Evolutionary conservation across 2,329 filamentous ascomycete species (phyloP), one percentile per base, ranked within the genome.

Genomic region (Aspergillus sp.): DNA sequence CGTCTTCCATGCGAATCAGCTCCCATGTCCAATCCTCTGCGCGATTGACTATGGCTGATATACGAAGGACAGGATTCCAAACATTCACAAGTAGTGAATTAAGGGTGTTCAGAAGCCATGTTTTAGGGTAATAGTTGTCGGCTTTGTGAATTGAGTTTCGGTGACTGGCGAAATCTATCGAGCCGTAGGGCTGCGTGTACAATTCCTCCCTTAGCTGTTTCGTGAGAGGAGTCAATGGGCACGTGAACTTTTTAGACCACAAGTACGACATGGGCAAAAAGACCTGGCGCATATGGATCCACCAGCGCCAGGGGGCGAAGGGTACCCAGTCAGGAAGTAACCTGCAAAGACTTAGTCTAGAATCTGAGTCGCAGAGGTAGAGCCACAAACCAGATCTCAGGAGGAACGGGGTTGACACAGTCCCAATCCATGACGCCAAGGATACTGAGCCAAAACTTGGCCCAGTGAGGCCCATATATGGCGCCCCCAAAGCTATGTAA

Each of bases 201-300:
- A 99, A 73, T 74, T 99, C 95, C 59, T 93, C 79, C 21, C 89
- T 86, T 41, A 99, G 75, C 55, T 86, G 84, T 21, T 84, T 84
- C 52, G 90, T 90, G 2, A 96, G 73, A 4, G 89, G 84, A 41
- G 90, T 93, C 64, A 90, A 82, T 15, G 91, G 89, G 63, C 89
- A 89, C 27, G 82, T 83, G 86, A 91, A 97, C 62, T 82, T 82
- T 78, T 89, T 91, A 0, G 92, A 96, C 79, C 90, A 96, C 43
- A 98, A 75, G 70, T 90, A 97, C 0, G 89, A 87, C 91, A 98
- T 97, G 5, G 93, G 89, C 49, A 96, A 73, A 68, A 93, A 96
- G n/a, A 99, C 93, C 75, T 90, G 87, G n/a, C 95, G 91, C 75
- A 97, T 97, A 68, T 99, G 95, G 68, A 98, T 90, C 93, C 93